Conservation (phyloP, 176 grass and related monocot species). For the Oryza coarctata region DNA sequence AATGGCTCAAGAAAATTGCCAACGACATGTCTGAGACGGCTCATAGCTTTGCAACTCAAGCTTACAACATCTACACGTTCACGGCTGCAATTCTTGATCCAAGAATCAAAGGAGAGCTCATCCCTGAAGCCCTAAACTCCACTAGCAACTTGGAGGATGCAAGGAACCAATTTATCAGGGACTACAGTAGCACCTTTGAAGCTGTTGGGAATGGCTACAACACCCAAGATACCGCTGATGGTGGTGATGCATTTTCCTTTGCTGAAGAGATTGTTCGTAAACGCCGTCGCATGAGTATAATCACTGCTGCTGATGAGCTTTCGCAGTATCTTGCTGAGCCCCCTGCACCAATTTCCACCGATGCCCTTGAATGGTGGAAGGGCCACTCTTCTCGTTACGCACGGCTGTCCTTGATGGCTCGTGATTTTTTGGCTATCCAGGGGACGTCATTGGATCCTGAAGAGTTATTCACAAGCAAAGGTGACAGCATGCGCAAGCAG, state of each 20-base stretch:
- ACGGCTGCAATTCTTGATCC: slow-evolving; percentile 91
- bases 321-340: slow-evolving; percentile 77
- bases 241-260: slow-evolving; percentile 67
- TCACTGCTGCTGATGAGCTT: slow-evolving; percentile 70
- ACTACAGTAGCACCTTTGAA: slow-evolving; percentile 71
- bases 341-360: slow-evolving; percentile 63
- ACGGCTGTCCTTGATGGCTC: slow-evolving; percentile 84
- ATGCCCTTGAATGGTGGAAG: slow-evolving; percentile 91
- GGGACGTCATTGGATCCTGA: slow-evolving; percentile 77
- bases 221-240: slow-evolving; percentile 43
- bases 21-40: slow-evolving; percentile 65
- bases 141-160: slow-evolving; percentile 74
- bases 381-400: slow-evolving; percentile 74
- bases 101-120: slow-evolving; percentile 81
- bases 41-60: slow-evolving; percentile 55
- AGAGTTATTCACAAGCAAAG: slow-evolving; percentile 82
- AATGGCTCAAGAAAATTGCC: slow-evolving; percentile 81
- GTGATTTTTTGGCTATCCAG: slow-evolving; percentile 84
- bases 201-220: slow-evolving; percentile 47
- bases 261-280: slow-evolving; percentile 95
- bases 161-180: slow-evolving; percentile 68
- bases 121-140: slow-evolving; percentile 77
- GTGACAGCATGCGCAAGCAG: slow-evolving; percentile 64
- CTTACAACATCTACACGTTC: slow-evolving; percentile 74
- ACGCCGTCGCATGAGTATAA: slow-evolving; percentile 60